phyloP scores from a whole-genome alignment of 352 stramenopile species.

The Hyaloperonospora arabidopsidis region DNA sequence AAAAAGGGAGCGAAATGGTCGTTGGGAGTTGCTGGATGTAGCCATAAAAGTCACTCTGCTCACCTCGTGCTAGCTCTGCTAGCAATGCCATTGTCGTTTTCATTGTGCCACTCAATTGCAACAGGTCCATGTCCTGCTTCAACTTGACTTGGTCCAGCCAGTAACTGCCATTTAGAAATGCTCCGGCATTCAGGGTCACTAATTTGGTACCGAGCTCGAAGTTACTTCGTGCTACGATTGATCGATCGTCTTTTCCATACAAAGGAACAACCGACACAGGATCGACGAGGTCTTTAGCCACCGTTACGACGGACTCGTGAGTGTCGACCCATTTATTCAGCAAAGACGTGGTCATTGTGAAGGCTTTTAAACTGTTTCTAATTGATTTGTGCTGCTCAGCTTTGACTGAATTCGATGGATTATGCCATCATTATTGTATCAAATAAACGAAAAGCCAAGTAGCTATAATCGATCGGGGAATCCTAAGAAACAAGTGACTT shows the following conservation, averaged over 20 bases:
- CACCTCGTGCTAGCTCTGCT: slow-evolving; percentile 28
- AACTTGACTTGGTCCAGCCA: slow-evolving; percentile 40
- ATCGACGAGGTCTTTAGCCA: slow-evolving; percentile 32
- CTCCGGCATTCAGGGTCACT: slow-evolving; percentile 30
- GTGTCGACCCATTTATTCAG: slow-evolving; percentile 36
- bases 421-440: too few relatives aligned
- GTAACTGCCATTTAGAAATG: slow-evolving; percentile 40
- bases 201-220: slow-evolving; percentile 30
- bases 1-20: slow-evolving; percentile 41
- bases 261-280: slow-evolving; percentile 23
- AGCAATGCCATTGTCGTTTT: slow-evolving; percentile 43
- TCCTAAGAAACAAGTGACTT: too few relatives aligned
- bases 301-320: slow-evolving; percentile 25
- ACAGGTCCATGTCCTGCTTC: slow-evolving; percentile 14
- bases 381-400: too few relatives aligned
- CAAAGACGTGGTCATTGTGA: slow-evolving; percentile 13
- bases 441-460: too few relatives aligned
- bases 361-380: slow-evolving; percentile 2
- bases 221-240: slow-evolving; percentile 38
- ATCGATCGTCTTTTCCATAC: slow-evolving; percentile 35
- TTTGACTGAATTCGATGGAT: too few relatives aligned
- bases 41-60: slow-evolving; percentile 38
- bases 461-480: too few relatives aligned
- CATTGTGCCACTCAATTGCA: slow-evolving; percentile 42
- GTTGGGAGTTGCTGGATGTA: slow-evolving; percentile 57